Percentiles rank a stretch among this genome's conserved stretches.
phyloP scores from a whole-genome alignment of 2,329 filamentous ascomycete species.

The Venturia asperata region DNA sequence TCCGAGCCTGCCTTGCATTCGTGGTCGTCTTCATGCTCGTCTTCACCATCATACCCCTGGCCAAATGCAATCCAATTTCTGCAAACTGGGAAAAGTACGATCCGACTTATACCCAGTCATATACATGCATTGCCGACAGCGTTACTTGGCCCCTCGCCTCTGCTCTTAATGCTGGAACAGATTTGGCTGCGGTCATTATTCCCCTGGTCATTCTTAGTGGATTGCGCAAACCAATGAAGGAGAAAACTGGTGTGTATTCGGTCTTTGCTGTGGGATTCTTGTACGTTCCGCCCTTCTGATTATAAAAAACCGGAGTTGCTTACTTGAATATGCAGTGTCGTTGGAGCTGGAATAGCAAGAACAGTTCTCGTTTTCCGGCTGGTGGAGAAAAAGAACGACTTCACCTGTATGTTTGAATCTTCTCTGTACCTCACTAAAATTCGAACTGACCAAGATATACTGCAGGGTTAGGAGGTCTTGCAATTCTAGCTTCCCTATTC shows the following conservation, averaged over 20 bases:
- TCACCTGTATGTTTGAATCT: neutral
- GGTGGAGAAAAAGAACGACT: neutral
- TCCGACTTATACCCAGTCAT: conserved; percentile 22
- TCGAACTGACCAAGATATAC: neutral
- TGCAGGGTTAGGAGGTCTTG: conserved; percentile 8
- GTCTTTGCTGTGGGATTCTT: conserved; percentile 21
- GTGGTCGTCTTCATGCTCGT: conserved; percentile 22
- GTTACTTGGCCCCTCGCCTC: conserved; percentile 19
- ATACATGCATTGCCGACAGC: conserved; percentile 24
- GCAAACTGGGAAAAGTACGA: conserved; percentile 32
- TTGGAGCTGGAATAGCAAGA: conserved; percentile 28
- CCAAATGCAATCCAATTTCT: conserved; percentile 29
- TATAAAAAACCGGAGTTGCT: neutral
- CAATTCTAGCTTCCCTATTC: neutral
- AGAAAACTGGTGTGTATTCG: conserved; percentile 23
- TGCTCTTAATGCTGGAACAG: conserved; percentile 21
- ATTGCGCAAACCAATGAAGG: conserved; percentile 23
- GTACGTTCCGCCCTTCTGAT: conserved; percentile 19
- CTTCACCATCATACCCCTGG: conserved; percentile 22
- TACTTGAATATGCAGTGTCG: conserved; percentile 23
- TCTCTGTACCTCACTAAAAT: neutral
- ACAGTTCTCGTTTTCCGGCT: conserved; percentile 26
- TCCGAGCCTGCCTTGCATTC: conserved; percentile 29
- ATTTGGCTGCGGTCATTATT: conserved; percentile 23
- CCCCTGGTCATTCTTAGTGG: conserved; percentile 21